Base-by-base conservation (phyloP, 2,329 filamentous ascomycete genomes). In the Nemania sp. region DNA sequence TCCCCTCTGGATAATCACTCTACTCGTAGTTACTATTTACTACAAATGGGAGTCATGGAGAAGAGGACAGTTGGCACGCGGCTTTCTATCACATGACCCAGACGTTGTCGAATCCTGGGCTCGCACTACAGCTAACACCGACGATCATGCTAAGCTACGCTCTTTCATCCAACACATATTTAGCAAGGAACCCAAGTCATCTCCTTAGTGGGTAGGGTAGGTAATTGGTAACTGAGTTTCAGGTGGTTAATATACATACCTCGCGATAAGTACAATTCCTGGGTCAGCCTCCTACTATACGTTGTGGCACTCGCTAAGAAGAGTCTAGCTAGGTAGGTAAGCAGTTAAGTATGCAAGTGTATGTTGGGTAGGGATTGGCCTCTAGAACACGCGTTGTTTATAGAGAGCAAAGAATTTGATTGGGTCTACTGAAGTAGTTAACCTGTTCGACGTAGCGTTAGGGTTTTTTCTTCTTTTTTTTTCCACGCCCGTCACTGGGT, bases 11-110 rank as follows among this genome's bases (percentile, higher is more conserved):
- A 26, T 26, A 3, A 32, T 67, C 13, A 67, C 65, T 22, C 18
- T 67, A 18, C n/a, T 67, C 13, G 32, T 58, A 11, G 60, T 67
- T 29, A 32, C 22, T 0, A n/a, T 63, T 2, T 67, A 67, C 38
- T 67, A 67, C 47, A 67, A 64, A 26, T 63, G 60, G 59, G 64
- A 67, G 29, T 62, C 64, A 11, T 64, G 64, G 64, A 63, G 59
- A 53, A 63, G 59, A 59, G 58, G 58, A 27, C 53, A 55, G 24
- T 32, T 27, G 38, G 43, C 64, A 13, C 47, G 60, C 22, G 60
- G 64, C 13, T 49, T 64, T 45, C 20, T 67, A 13, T 67, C 64
- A 10, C 45, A 59, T 1, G 64, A 67, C 38, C 60, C 59, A 6
- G 47, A 67, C 26, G 45, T 58, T 7, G 58, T 20, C 29, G 64